Evolutionary conservation across 2,329 filamentous ascomycete genomes (phyloP).

Genomic region (Pyricularia grisea): DNA sequence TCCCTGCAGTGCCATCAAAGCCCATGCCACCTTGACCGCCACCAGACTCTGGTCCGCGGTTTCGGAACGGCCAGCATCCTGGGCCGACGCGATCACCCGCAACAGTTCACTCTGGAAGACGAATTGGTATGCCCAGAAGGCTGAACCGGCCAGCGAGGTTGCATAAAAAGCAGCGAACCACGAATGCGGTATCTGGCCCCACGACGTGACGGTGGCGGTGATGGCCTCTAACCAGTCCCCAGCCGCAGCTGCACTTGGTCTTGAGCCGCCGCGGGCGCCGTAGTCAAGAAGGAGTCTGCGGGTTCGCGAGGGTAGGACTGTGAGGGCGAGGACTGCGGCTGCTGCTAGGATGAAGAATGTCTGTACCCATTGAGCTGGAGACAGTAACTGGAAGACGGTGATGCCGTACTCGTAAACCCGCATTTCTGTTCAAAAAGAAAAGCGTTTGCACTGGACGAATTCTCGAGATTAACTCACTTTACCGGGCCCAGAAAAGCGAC

Average conservation of each 20-base stretch:
- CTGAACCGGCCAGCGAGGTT: slow-evolving; percentile 56
- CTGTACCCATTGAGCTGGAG: slow-evolving; percentile 29
- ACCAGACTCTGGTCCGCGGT: slow-evolving; percentile 38
- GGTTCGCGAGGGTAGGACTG: slow-evolving; percentile 32
- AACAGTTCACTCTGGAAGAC: slow-evolving; percentile 44
- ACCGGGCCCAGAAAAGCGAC: background rate
- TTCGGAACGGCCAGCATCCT: slow-evolving; percentile 20
- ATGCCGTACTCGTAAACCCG: background rate
- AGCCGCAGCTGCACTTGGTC: slow-evolving; percentile 2
- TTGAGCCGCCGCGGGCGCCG: slow-evolving; percentile 29
- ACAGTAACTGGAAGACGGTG: background rate
- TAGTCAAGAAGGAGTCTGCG: slow-evolving; percentile 38
- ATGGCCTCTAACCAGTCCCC: slow-evolving; percentile 14
- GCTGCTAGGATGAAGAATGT: slow-evolving; percentile 35
- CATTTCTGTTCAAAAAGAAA: background rate
- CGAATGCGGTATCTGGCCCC: slow-evolving; percentile 14
- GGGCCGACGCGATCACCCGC: slow-evolving; percentile 27
- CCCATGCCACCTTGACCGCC: slow-evolving; percentile 59
- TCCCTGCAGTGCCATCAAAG: slow-evolving; percentile 68
- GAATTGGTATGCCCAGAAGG: slow-evolving; percentile 66
- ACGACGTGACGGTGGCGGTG: slow-evolving; percentile 24
- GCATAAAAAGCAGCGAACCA: slow-evolving; percentile 78
- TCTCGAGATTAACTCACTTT: background rate
- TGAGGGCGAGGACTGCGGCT: slow-evolving; percentile 28
- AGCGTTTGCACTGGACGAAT: background rate